Evolutionary conservation across 1,284 basidiomycete species (phyloP), one percentile per base, ranked within the genome.

Genomic region (Pascua sp.): DNA sequence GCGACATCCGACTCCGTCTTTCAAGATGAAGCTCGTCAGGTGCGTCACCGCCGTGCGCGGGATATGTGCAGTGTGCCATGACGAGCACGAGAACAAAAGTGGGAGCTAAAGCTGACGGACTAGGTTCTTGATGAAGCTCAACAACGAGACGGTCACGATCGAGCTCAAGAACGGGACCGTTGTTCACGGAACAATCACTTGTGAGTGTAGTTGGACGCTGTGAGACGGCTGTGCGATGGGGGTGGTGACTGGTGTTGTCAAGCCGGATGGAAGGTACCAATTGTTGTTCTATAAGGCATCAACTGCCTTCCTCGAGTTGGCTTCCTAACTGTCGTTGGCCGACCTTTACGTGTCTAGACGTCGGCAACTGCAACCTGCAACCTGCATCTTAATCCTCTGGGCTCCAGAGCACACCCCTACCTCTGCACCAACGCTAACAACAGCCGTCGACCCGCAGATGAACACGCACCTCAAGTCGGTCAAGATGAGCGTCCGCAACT

Each of bases 121-220:
- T 56, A 95, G 92, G 77, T 95, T 97, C 80, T 85, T 97, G 83
- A 98, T 98, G 95, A 98, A 98, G 84, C 81, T 98, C 80, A 96
- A 97, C 85, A 98, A 98, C 78, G 95, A 98, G 84, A 95, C 93
- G 68, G 94, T 98, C 67, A 92, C 93, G 64, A 87, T 98, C 77
- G 94, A 98, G 81, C 85, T 98, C 70, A 98, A 98, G 81, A 98
- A 98, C 68, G 95, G 95, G 45, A 92, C 92, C 1, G 81, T 94
- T 56, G 88, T 98, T 36, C 90, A 96, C 72, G 95, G 95, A 15
- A 98, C 95, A 24, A 97, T 98, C 75, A 97, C 93, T 39, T 94
- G 94, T 94, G 67, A 63, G 85, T 72, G n/a, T 43, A n/a, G 38
- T 15, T n/a, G 12, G 40, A 16, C 8, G 42, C 42, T 16, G 42